phyloP scores from a whole-genome alignment of 192 early-diverging fungal species.

The Radiomyces spectabilis region DNA sequence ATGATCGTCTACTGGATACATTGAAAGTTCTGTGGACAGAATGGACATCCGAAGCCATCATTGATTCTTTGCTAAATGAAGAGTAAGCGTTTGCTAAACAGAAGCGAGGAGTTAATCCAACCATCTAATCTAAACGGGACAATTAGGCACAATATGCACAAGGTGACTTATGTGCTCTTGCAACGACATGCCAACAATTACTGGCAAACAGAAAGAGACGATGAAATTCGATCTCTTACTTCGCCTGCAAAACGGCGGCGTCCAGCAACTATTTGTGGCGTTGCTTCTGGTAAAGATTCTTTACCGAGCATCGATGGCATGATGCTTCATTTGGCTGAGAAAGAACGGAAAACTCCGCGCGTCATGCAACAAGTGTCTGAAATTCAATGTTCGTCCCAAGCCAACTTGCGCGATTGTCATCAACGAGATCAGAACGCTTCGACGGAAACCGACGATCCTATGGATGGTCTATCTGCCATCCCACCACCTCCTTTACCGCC shows the following conservation, averaged over 20 bases:
- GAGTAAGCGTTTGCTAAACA: constrained; percentile 10
- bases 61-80: constrained; percentile 15
- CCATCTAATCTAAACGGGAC: neutral
- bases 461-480: too few species aligned
- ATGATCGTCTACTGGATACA: constrained; percentile 24
- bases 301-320: constrained; percentile 6
- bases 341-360: neutral
- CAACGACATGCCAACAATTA: constrained; percentile 20
- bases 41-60: constrained; percentile 7
- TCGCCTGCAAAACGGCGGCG: constrained; percentile 17
- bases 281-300: constrained; percentile 7
- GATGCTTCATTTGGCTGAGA: constrained; percentile 9
- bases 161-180: constrained; percentile 25
- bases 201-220: constrained; percentile 14
- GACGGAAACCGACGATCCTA: neutral
- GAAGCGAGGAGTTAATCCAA: neutral
- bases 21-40: constrained; percentile 23
- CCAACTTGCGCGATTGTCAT: neutral
- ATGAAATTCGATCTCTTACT: neutral
- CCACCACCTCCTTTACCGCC: too few species aligned
- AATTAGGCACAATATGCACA: constrained; percentile 28
- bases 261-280: constrained; percentile 22
- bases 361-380: neutral
- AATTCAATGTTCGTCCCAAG: neutral
- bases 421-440: neutral